Percentiles rank a stretch among this genome's conserved stretches.
phyloP scores from a whole-genome alignment of 305 asterid genomes.

The Lippia alba region DNA sequence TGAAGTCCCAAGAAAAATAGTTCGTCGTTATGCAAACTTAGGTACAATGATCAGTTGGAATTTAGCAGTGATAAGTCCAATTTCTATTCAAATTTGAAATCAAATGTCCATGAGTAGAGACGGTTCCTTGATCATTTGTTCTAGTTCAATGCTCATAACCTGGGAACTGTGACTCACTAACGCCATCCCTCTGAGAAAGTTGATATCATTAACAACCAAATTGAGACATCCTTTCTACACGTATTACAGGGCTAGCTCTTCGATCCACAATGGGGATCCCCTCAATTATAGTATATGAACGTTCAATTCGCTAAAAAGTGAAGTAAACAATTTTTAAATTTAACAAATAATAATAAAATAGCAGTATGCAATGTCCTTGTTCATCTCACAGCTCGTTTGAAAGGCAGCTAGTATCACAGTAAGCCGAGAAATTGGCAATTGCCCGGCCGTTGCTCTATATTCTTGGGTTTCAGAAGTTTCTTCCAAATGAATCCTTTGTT shows the following conservation, averaged over 20 bases:
- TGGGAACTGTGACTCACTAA: slow-evolving; percentile 85
- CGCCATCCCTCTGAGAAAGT: slow-evolving; percentile 77
- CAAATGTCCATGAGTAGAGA: slow-evolving; percentile 25
- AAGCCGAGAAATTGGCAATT: slow-evolving; percentile 64
- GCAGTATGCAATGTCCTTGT: slow-evolving; percentile 84
- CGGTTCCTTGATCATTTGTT: slow-evolving; percentile 87
- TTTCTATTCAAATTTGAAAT: slow-evolving; percentile 6
- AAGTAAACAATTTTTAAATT: slow-evolving; percentile 25
- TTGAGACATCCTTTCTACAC: slow-evolving; percentile 80
- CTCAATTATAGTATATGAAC: slow-evolving; percentile 84
- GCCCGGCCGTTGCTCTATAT: slow-evolving; percentile 90
- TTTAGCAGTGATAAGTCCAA: too few relatives aligned
- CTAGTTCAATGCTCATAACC: slow-evolving; percentile 74
- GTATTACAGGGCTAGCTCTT: slow-evolving; percentile 64
- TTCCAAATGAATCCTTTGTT: too few relatives aligned
- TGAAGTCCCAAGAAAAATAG: too few relatives aligned
- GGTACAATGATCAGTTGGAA: too few relatives aligned
- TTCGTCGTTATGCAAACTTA: too few relatives aligned
- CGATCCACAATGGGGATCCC: slow-evolving; percentile 68
- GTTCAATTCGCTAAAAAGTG: slow-evolving; percentile 69
- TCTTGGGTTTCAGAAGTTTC: slow-evolving; percentile 67
- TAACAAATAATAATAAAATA: slow-evolving; percentile 13
- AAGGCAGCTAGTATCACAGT: slow-evolving; percentile 54
- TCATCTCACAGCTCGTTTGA: slow-evolving; percentile 87
- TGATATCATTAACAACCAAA: slow-evolving; percentile 28